Evolutionary conservation across 2,329 filamentous ascomycete genomes (phyloP).

Genomic region (Lecanicillium sp.): DNA sequence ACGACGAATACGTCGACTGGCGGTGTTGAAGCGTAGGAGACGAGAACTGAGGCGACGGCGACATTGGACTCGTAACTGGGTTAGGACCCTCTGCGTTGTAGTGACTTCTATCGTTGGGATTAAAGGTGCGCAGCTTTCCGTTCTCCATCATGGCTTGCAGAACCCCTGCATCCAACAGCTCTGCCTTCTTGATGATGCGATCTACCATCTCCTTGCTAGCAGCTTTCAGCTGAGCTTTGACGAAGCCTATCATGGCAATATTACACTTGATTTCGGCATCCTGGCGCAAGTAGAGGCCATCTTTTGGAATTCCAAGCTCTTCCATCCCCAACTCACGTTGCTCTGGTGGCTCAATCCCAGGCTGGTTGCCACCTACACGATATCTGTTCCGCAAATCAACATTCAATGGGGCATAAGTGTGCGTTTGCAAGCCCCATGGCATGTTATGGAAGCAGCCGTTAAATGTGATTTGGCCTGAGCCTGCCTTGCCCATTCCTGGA

Average conservation of each 20-base stretch:
- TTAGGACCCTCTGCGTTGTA: not conserved
- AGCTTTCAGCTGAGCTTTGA: conserved; percentile 58
- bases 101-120: conserved; percentile 41
- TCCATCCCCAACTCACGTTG: conserved; percentile 51
- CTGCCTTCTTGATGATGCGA: conserved; percentile 63
- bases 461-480: conserved; percentile 58
- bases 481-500: conserved; percentile 56
- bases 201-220: conserved; percentile 59
- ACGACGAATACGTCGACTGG: conserved; percentile 3
- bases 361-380: conserved; percentile 59
- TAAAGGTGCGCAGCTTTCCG: conserved; percentile 52
- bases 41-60: not conserved
- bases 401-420: conserved; percentile 60
- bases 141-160: conserved; percentile 61
- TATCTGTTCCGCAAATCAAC: conserved; percentile 62
- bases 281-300: conserved; percentile 60
- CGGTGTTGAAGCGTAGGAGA: conserved; percentile 3
- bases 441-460: conserved; percentile 66
- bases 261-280: conserved; percentile 66
- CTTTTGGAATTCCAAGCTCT: conserved; percentile 49
- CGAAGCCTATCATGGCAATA: conserved; percentile 54
- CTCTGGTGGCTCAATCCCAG: conserved; percentile 54
- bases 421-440: conserved; percentile 63
- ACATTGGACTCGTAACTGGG: conserved; percentile 1
- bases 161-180: conserved; percentile 57